Evolutionary conservation across 495 filamentous ascomycete genomes (phyloP).

Genomic region (Elaphomyces granulatus): DNA sequence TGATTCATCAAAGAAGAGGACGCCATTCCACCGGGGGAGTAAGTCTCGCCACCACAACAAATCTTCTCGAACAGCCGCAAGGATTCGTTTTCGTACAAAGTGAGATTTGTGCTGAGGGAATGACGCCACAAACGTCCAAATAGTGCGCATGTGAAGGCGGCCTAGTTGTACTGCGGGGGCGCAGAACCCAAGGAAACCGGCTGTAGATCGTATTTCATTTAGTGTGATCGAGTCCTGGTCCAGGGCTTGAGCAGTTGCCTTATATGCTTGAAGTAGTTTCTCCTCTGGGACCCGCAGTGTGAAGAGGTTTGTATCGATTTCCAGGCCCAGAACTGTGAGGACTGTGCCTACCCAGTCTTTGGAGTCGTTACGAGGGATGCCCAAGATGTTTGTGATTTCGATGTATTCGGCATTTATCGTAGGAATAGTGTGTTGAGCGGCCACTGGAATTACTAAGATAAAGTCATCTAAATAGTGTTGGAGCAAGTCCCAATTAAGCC

Average conservation of each 20-base stretch:
- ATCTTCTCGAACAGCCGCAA: constrained; percentile 5
- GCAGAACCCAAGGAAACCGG: neutral
- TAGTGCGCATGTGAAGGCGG: neutral
- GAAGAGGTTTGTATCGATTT: no score
- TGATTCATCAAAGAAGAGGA: neutral
- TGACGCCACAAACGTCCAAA: neutral
- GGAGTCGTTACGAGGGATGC: no score
- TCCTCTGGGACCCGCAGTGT: neutral
- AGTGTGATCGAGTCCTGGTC: neutral
- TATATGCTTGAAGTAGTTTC: neutral
- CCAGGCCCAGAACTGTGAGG: no score
- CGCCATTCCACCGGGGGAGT: neutral
- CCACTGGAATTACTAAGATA: no score
- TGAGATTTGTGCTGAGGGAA: neutral
- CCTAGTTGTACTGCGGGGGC: neutral
- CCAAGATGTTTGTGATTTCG: no score
- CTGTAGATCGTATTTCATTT: neutral
- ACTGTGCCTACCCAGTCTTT: no score
- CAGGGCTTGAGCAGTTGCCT: neutral
- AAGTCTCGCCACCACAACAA: constrained; percentile 14
- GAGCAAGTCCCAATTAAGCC: no score
- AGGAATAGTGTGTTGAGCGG: no score
- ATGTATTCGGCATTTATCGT: no score
- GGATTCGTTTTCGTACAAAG: neutral
- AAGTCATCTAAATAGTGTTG: no score